A percentile compares a stretch with the other conserved stretches of the same genome.
Conservation (phyloP, 1,284 basidiomycete species). For the Lignosus rhinocerotis region DNA sequence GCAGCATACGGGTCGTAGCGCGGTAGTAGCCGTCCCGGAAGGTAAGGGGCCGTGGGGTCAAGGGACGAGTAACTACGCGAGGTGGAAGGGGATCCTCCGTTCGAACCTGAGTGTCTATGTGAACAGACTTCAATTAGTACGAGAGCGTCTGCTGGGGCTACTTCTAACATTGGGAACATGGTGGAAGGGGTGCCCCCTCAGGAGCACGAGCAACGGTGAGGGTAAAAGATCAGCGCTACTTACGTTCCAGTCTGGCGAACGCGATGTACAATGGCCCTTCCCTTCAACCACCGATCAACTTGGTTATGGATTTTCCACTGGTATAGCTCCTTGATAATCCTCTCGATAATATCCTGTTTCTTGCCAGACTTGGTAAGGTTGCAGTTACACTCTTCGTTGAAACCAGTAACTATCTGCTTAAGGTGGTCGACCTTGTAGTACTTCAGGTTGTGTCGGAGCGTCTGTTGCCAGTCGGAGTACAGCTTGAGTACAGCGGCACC, state of each 20-base stretch:
- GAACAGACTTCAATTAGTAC: neutral
- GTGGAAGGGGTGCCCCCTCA: neutral
- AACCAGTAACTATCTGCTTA: slow-evolving; percentile 69
- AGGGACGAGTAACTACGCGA: slow-evolving; percentile 18
- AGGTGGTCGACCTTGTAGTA: slow-evolving; percentile 75
- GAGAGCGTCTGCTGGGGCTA: neutral
- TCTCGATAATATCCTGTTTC: slow-evolving; percentile 82
- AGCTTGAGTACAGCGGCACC: neutral
- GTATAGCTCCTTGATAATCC: slow-evolving; percentile 58
- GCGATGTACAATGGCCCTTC: slow-evolving; percentile 60
- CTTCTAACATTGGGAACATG: neutral
- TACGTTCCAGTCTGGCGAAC: slow-evolving; percentile 59
- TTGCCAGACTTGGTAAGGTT: slow-evolving; percentile 76
- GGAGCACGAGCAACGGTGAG: neutral
- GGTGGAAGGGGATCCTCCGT: neutral
- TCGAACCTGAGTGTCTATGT: neutral
- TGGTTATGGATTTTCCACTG: slow-evolving; percentile 54
- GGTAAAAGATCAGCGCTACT: slow-evolving; percentile 35
- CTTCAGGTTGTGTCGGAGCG: slow-evolving; percentile 47
- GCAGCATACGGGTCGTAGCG: slow-evolving; percentile 68
- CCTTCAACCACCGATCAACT: slow-evolving; percentile 66
- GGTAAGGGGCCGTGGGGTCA: slow-evolving; percentile 17
- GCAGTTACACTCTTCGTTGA: slow-evolving; percentile 74
- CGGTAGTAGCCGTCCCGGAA: slow-evolving; percentile 24
- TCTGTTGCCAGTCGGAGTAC: slow-evolving; percentile 33